Conservation (phyloP, 805 yeast species). For the Wickerhamiella alocasiicola region DNA sequence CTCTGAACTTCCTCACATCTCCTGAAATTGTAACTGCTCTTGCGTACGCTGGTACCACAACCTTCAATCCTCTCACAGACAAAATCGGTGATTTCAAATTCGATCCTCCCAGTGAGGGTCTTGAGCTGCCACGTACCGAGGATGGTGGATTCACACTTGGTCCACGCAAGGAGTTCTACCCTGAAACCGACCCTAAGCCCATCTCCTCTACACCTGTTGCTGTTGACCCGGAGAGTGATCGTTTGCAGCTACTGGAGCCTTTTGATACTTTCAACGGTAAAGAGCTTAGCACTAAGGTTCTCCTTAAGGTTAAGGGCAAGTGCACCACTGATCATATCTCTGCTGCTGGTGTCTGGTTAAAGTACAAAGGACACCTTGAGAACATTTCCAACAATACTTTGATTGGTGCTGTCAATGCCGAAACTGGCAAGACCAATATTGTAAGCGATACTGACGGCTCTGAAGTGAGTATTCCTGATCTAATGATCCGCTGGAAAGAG, state of each 20-base stretch:
- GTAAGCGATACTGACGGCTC: slow-evolving; percentile 79
- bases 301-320: slow-evolving; percentile 90
- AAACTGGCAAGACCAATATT: slow-evolving; percentile 88
- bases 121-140: slow-evolving; percentile 56
- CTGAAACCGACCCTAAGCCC: slow-evolving; percentile 54
- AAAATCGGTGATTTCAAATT: slow-evolving; percentile 72
- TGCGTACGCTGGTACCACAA: slow-evolving; percentile 87
- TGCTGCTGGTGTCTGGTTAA: slow-evolving; percentile 98
- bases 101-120: slow-evolving; percentile 63
- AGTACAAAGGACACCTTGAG: slow-evolving; percentile 94
- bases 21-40: slow-evolving; percentile 96
- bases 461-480: slow-evolving; percentile 75
- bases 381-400: slow-evolving; percentile 90
- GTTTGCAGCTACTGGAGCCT: slow-evolving; percentile 84
- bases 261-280: slow-evolving; percentile 77
- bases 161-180: slow-evolving; percentile 55
- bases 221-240: slow-evolving; percentile 81
- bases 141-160: slow-evolving; percentile 60
- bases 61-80: slow-evolving; percentile 85
- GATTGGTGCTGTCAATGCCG: slow-evolving; percentile 94
- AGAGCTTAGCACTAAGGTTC: slow-evolving; percentile 63
- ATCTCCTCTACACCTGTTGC: slow-evolving; percentile 44
- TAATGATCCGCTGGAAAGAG: slow-evolving; percentile 90
- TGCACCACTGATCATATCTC: slow-evolving; percentile 98
- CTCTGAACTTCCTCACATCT: slow-evolving; percentile 96